Conservation (phyloP, 257 asterid species). For the Scutellaria barbata region DNA sequence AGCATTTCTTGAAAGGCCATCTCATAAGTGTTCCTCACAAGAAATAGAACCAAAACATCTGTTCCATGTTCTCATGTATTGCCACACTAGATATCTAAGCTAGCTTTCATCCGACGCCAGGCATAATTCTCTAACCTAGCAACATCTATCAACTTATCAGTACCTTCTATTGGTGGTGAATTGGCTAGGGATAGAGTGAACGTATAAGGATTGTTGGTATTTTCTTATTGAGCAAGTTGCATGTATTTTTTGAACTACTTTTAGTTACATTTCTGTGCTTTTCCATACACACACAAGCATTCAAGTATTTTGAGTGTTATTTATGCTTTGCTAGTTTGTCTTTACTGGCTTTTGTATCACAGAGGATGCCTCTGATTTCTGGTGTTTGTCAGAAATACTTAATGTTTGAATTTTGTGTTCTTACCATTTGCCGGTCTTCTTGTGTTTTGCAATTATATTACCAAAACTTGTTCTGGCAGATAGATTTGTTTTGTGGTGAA, state of each 20-base stretch:
- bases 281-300: neutral
- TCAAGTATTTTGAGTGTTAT: neutral
- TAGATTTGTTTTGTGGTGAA: slow-evolving; percentile 5
- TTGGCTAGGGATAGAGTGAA: slow-evolving; percentile 2
- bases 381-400: slow-evolving; percentile 12
- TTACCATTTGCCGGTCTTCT: neutral
- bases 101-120: too few species aligned
- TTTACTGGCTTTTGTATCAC: neutral
- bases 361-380: neutral
- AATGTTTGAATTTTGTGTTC: neutral
- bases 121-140: too few species aligned
- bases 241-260: neutral
- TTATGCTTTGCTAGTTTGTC: neutral
- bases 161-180: neutral
- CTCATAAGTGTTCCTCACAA: neutral
- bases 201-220: neutral
- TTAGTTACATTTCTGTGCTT: slow-evolving; percentile 9
- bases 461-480: neutral
- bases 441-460: neutral
- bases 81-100: too few species aligned
- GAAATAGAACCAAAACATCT: neutral
- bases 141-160: too few species aligned
- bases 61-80: neutral
- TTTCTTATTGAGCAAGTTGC: neutral
- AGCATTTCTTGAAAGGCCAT: neutral